Base-by-base conservation (phyloP, 2,329 filamentous ascomycete genomes). In the Septoria linicola region DNA sequence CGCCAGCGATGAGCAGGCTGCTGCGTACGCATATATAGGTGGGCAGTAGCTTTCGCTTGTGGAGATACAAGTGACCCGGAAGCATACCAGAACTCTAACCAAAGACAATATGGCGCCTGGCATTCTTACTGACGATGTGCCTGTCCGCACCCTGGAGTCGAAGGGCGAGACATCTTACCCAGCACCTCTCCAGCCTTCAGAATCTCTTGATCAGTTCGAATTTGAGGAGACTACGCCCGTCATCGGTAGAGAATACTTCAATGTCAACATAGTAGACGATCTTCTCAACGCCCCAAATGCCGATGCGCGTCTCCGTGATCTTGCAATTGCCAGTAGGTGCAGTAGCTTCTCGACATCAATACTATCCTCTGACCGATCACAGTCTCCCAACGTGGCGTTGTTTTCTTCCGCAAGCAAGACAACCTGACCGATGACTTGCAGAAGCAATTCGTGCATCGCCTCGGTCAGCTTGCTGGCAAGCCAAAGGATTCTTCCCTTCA, bases 361-460 rank as follows among this genome's bases (percentile, higher is more conserved):
- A 8, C 23, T 16, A 11, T 34, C 16, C 51, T 58, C 32, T 44
- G 40, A 30, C 21, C 48, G 37, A 13, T 8, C 14, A 11, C 42
- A 85, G 83, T 88, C 59, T 87, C 84, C 1, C 79, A 81, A 54
- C 79, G 84, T 0, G 84, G 84, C 8, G 84, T 88, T 2, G 83
- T 87, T 30, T 86, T 88, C 71, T 85, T 88, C 70, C 79, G 83
- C 16, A 55, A 51, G 25, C 84, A 88, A 56, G 71, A 82, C 61
- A 73, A 78, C 63, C 68, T 87, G 30, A 78, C 76, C 56, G 78
- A 85, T 62, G 80, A 82, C 1, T 74, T 84, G 11, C 77, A 80
- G 61, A 88, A 88, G 68, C 72, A 83, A 47, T 73, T 88, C 0
- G 79, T 81, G 41, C 73, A 81, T 11, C 74, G 76, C 0, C 73